Base-by-base conservation (phyloP, 2,329 filamentous ascomycete genomes). In the Lachnellula cervina region DNA sequence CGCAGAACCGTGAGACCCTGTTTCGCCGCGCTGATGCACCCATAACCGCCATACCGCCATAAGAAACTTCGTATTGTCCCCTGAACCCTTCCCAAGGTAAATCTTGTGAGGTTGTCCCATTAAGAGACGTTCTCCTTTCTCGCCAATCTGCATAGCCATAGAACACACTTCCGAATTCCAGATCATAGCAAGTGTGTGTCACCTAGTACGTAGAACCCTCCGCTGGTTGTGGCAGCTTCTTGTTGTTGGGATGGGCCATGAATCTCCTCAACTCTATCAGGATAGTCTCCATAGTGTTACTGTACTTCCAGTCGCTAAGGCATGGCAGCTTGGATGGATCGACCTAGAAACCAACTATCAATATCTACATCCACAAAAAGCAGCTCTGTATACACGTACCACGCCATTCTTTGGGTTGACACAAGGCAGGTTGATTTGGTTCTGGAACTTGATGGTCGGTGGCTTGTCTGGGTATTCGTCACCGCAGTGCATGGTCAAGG, bases 221-320 rank as follows among this genome's bases (percentile, higher is more conserved):
- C 4, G 89, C 83, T 42, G 94, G 94, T 73, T 99, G 94, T 13
- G 90, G 88, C 32, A 97, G 84, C 76, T 97, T 97, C 82, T 97
- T 97, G 77, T 97, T 88, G 64, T 85, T 80, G 25, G 89, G 86
- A 57, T 92, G 83, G 32, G 93, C 93, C 94, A 99, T 97, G 72
- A 89, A 96, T 74, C 92, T 86, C 77, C 90, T 81, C 57, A 96
- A 78, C 71, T 96, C 91, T 61, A 94, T 90, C 62, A 96, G 76
- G 53, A 96, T 86, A 1, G 90, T 96, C 77, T 97, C 93, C 89
- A 96, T 96, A 35, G 91, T 96, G 70, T 91, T 94, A 47, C 95
- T 88, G 58, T 90, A 81, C 77, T 89, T 94, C 94, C 94, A 99
- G 72, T 89, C 86, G 54, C 86, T 83, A 45, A 99, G 80, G 67